Evolutionary conservation across 495 filamentous ascomycete species (phyloP).

Genomic region (Tuber brumale): DNA sequence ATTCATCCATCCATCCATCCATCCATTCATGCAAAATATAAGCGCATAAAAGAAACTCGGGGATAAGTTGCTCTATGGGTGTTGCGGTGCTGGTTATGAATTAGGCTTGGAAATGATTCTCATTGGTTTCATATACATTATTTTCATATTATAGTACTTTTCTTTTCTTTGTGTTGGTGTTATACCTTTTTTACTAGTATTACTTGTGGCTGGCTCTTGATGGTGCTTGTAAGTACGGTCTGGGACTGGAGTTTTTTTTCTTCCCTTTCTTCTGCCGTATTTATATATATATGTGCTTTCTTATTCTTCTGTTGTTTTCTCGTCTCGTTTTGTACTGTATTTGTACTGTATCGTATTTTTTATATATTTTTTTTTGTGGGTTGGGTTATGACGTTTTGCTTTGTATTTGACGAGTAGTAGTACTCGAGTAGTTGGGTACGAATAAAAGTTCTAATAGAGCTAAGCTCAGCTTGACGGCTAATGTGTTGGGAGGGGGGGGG

Average conservation of each 20-base stretch:
- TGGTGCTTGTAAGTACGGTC: not conserved
- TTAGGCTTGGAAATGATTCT: not conserved
- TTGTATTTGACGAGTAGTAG: conserved; percentile 19
- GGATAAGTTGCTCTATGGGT: not conserved
- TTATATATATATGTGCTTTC: conserved; percentile 23
- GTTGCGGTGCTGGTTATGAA: not conserved
- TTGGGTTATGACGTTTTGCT: conserved; percentile 5
- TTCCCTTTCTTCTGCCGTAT: not conserved
- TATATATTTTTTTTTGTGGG: conserved; percentile 7
- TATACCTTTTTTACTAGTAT: conserved; percentile 10
- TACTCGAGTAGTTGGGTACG: conserved; percentile 24
- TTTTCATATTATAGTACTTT: conserved; percentile 13
- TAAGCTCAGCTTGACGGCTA: not conserved
- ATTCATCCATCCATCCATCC: too few relatives aligned
- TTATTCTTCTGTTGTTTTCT: not conserved
- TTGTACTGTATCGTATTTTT: not conserved
- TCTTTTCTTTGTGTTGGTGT: conserved; percentile 19
- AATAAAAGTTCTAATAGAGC: conserved; percentile 17
- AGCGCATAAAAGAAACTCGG: not conserved
- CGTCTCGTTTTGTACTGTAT: too few relatives aligned
- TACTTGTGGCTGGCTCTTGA: conserved; percentile 7
- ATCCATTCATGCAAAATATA: not conserved
- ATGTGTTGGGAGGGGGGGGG: too few relatives aligned
- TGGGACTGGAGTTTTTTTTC: not conserved
- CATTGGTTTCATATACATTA: not conserved